Evolutionary conservation across 371 early-diverging fungal species (phyloP).

Genomic region (Apophysomyces ossiformis): DNA sequence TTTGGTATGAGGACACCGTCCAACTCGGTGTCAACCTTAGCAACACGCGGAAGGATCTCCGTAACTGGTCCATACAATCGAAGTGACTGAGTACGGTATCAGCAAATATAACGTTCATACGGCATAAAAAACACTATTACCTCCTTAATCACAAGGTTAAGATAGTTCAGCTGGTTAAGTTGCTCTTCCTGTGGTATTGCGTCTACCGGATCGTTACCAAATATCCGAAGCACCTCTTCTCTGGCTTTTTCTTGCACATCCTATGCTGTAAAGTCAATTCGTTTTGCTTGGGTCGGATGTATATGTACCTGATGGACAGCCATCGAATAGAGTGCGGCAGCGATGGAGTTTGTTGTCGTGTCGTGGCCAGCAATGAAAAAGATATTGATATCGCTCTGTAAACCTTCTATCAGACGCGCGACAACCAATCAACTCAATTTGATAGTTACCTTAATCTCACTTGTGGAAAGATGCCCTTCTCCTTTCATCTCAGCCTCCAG

Average conservation of each 20-base stretch:
- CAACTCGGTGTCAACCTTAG: constrained; percentile 21
- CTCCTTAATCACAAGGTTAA: neutral
- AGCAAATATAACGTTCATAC: neutral
- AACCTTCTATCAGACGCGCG: neutral
- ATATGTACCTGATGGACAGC: neutral
- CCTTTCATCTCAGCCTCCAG: constrained; percentile 36
- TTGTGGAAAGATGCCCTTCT: constrained; percentile 18
- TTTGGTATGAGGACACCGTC: constrained; percentile 22
- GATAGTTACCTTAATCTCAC: constrained; percentile 28
- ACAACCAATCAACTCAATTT: neutral
- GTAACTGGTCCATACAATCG: constrained; percentile 16
- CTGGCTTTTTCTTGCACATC: constrained; percentile 3
- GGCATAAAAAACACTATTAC: neutral
- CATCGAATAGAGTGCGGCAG: neutral
- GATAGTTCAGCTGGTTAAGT: neutral
- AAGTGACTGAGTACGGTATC: constrained; percentile 4
- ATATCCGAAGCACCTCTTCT: neutral
- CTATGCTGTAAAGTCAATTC: neutral
- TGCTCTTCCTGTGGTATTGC: neutral
- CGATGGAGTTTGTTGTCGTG: neutral
- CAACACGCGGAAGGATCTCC: constrained; percentile 16
- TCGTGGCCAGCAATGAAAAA: constrained; percentile 5
- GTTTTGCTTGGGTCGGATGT: neutral
- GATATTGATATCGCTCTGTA: neutral
- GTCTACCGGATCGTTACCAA: neutral